These are phyloP conservation scores for Xylariaceae sp. DNA, from an alignment of 2,329 filamentous ascomycete genomes.

Conservation along the genomic window DNA sequence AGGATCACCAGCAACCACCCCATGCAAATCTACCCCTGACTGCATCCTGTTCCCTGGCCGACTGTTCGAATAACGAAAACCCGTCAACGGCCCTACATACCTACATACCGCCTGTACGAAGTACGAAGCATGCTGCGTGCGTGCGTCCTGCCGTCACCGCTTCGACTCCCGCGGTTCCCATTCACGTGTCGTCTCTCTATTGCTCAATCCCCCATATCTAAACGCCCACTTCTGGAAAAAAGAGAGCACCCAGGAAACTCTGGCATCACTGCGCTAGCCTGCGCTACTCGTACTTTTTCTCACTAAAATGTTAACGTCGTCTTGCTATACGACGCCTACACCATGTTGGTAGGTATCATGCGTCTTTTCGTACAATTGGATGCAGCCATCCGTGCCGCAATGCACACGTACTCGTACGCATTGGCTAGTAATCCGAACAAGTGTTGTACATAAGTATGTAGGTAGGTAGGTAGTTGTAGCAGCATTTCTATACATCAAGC, in stretches of 20 bases:
- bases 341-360: too few relatives aligned
- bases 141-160: not conserved
- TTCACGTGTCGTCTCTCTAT: conserved; percentile 20
- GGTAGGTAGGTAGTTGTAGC: not conserved
- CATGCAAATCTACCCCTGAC: not conserved
- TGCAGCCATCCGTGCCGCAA: not conserved
- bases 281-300: not conserved
- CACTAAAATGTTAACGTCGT: not conserved
- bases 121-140: too few relatives aligned
- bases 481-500: not conserved
- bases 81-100: not conserved
- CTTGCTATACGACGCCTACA: not conserved
- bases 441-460: not conserved
- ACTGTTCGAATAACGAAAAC: not conserved
- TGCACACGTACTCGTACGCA: not conserved
- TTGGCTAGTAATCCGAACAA: not conserved
- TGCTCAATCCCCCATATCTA: conserved; percentile 11
- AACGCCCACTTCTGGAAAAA: not conserved
- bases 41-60: not conserved
- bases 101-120: not conserved
- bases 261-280: conserved; percentile 10
- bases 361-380: not conserved
- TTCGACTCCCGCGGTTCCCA: conserved; percentile 3
- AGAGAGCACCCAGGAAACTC: not conserved
- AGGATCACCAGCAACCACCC: not conserved